Percentiles rank a stretch among this genome's conserved stretches.
Evolutionary conservation across 306 rosid species (phyloP).

Genomic region (Arachis hypogaea): DNA sequence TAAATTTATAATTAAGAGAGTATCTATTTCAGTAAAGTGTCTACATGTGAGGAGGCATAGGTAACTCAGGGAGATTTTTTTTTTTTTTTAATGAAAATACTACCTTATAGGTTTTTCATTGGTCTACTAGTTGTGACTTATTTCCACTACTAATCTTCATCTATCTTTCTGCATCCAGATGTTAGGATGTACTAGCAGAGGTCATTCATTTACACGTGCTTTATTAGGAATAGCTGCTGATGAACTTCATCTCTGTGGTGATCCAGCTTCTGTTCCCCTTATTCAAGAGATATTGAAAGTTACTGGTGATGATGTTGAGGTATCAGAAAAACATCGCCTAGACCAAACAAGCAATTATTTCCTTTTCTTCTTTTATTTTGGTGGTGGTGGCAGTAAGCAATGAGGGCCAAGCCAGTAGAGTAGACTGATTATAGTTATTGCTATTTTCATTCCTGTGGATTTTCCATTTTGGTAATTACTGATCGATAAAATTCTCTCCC

Average conservation of each 20-base stretch:
- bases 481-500: conserved; percentile 18
- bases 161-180: conserved; percentile 56
- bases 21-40: conserved; percentile 32
- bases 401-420: neutral
- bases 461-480: conserved; percentile 28
- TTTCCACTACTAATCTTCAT: conserved; percentile 16
- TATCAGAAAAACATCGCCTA: conserved; percentile 38
- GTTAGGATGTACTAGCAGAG: conserved; percentile 87
- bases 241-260: conserved; percentile 98
- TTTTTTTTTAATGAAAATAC: conserved; percentile 18
- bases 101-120: conserved; percentile 14
- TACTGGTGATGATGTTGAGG: conserved; percentile 86
- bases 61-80: conserved; percentile 23
- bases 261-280: conserved; percentile 85
- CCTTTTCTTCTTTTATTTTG: too few species aligned
- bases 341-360: neutral
- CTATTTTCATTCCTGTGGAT: conserved; percentile 27
- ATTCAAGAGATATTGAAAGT: conserved; percentile 79
- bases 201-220: conserved; percentile 89
- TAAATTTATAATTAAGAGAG: neutral
- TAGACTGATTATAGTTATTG: neutral
- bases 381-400: neutral
- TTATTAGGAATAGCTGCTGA: conserved; percentile 88
- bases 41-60: conserved; percentile 20
- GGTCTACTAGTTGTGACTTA: conserved; percentile 23